These are phyloP conservation scores for Periconia sp. DNA, from an alignment of 2,329 filamentous ascomycete species.

Conservation along the genomic window DNA sequence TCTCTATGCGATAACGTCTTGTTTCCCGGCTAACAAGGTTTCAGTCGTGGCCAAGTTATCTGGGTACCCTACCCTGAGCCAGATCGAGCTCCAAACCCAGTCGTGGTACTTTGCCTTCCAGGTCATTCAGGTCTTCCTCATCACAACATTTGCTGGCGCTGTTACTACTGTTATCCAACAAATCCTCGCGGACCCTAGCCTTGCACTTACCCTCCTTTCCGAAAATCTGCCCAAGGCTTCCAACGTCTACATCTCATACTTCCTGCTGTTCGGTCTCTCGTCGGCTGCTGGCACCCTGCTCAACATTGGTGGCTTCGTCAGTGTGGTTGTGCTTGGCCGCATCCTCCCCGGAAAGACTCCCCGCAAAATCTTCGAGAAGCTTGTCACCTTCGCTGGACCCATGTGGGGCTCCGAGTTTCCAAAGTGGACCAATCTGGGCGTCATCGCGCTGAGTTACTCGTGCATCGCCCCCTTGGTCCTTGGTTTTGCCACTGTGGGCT, in stretches of 20 bases:
- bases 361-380: conserved; percentile 49
- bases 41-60: conserved; percentile 40
- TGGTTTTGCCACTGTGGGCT: conserved; percentile 48
- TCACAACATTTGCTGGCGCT: conserved; percentile 79
- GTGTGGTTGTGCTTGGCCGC: conserved; percentile 81
- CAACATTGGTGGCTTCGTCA: conserved; percentile 78
- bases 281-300: conserved; percentile 53
- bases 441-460: conserved; percentile 50
- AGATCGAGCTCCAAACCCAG: conserved; percentile 73
- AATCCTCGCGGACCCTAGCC: conserved; percentile 64
- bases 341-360: conserved; percentile 50
- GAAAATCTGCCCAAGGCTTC: conserved; percentile 78
- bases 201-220: conserved; percentile 67
- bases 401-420: conserved; percentile 51
- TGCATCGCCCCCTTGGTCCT: conserved; percentile 53
- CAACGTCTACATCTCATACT: conserved; percentile 95
- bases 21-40: conserved; percentile 11
- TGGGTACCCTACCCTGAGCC: conserved; percentile 44
- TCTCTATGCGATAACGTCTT: background rate
- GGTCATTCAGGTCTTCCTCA: conserved; percentile 90
- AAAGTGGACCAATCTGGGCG: conserved; percentile 50
- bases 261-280: conserved; percentile 76
- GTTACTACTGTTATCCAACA: conserved; percentile 61
- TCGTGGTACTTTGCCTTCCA: conserved; percentile 92
- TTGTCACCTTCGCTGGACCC: conserved; percentile 46